Conservation (phyloP, 2,329 filamentous ascomycete species). For the Biscogniauxia mediterranea region DNA sequence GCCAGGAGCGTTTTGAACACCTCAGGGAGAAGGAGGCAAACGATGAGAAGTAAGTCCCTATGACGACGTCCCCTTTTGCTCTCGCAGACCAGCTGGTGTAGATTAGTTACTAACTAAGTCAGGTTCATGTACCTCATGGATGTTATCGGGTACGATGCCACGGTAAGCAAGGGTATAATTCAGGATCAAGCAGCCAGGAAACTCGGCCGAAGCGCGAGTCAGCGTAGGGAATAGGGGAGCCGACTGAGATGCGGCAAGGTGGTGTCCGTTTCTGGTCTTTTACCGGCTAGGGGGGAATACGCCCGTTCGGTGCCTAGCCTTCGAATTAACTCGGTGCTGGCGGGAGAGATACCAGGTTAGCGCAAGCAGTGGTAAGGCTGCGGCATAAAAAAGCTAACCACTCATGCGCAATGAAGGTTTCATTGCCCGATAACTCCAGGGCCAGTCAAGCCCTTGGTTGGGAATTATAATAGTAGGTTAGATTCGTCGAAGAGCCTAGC, state of each 20-base stretch:
- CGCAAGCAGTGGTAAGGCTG: background rate
- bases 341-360: background rate
- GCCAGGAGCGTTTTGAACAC: constrained; percentile 71
- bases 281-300: too few relatives aligned
- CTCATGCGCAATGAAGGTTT: background rate
- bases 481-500: background rate
- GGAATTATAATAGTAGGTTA: background rate
- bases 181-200: constrained; percentile 35
- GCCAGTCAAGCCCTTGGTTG: background rate
- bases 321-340: background rate
- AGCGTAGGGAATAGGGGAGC: constrained; percentile 18
- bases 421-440: background rate
- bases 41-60: constrained; percentile 70
- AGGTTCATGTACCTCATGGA: constrained; percentile 52
- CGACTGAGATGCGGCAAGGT: background rate
- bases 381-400: background rate
- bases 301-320: background rate
- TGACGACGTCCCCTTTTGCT: background rate
- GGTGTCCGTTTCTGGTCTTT: background rate
- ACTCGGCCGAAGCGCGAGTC: constrained; percentile 17
- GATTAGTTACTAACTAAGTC: constrained; percentile 23
- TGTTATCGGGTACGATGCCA: constrained; percentile 53
- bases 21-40: constrained; percentile 66
- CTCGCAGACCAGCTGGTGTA: background rate
- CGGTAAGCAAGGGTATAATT: constrained; percentile 48